A percentile compares a stretch with the other conserved stretches of the same genome.
These are phyloP conservation scores for Phytophthora europaea DNA, from an alignment of 352 stramenopile species.

Conservation along the genomic window DNA sequence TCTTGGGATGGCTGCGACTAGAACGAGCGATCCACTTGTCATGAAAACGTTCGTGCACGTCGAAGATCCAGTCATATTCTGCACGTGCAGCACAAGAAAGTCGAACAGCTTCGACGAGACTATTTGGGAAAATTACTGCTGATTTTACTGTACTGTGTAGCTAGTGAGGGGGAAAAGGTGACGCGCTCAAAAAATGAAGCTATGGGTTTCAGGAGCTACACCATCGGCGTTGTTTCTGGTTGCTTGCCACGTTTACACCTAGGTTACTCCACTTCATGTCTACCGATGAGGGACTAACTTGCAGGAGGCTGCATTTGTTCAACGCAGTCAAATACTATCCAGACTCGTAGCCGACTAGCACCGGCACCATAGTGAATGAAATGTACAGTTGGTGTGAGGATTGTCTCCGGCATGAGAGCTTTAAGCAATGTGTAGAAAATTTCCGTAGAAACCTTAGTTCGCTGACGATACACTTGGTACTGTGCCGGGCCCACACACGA, in stretches of 20 bases:
- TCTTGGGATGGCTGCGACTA: not conserved
- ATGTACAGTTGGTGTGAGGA: slow-evolving; percentile 5
- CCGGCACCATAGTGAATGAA: not conserved
- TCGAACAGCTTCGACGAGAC: not conserved
- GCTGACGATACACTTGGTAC: not conserved
- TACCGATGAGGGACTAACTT: not conserved
- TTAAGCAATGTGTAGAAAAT: slow-evolving; percentile 1
- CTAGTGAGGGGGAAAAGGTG: no score
- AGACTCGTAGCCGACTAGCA: slow-evolving; percentile 6
- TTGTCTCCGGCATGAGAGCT: not conserved
- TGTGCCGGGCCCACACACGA: slow-evolving; percentile 16
- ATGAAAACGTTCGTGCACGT: slow-evolving; percentile 1
- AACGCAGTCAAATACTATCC: slow-evolving; percentile 18
- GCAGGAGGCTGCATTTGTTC: slow-evolving; percentile 1
- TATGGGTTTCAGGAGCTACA: not conserved
- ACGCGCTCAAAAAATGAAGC: no score
- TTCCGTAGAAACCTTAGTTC: slow-evolving; percentile 15
- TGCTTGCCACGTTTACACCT: no score
- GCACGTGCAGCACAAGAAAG: not conserved
- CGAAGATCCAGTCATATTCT: not conserved
- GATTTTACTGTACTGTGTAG: no score
- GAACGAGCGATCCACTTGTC: not conserved
- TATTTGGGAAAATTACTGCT: no score
- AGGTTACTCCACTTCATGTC: no score
- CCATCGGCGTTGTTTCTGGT: no score